Evolutionary conservation across 1,284 basidiomycete species (phyloP), one percentile per base, ranked within the genome.

Genomic region (Ceratobasidium sp.): DNA sequence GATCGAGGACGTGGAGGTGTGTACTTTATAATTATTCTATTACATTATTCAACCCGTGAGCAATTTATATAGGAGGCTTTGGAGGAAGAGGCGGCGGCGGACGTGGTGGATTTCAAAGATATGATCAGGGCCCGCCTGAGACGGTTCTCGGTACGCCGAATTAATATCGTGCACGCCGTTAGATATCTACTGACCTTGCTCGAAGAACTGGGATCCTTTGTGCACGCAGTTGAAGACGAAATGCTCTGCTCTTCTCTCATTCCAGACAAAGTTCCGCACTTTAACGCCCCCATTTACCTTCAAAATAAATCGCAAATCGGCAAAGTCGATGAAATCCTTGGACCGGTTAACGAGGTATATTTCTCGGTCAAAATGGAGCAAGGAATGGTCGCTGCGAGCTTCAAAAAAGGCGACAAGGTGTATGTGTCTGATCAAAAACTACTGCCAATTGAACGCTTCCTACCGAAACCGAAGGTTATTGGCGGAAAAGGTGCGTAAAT

Each of bases 241-340:
- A 99, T 99, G 97, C 87, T 99, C 76, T 99, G 98, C 85, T 88
- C 92, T 11, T 95, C 96, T 13, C 86, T 91, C 47, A 90, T 96
- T 83, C 86, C 91, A 1, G 91, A 96, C 85, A 97, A 95, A 87
- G 94, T 99, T 17, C 98, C 98, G 0, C 98, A 98, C 86, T 99
- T 99, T 88, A 99, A 99, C 84, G 97, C 98, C 0, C 97, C 98
- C 73, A 98, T 99, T 83, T 99, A 98, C 85, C 90, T 99, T 68
- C 92, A 96, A 87, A 99, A 99, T 86, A 99, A 99, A 86, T 96
- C 96, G 10, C 90, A 90, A 78, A 95, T 98, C 79, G 96, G 96
- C 79, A 97, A 97, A 85, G 94, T 98, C 49, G 96, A 98, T 85
- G 96, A 98, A 84, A 98, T 98, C 79, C 88, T 98, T 20, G 96